Evolutionary conservation across 768 basidiomycete genomes (phyloP).

Genomic region (Calvatia gigantea): DNA sequence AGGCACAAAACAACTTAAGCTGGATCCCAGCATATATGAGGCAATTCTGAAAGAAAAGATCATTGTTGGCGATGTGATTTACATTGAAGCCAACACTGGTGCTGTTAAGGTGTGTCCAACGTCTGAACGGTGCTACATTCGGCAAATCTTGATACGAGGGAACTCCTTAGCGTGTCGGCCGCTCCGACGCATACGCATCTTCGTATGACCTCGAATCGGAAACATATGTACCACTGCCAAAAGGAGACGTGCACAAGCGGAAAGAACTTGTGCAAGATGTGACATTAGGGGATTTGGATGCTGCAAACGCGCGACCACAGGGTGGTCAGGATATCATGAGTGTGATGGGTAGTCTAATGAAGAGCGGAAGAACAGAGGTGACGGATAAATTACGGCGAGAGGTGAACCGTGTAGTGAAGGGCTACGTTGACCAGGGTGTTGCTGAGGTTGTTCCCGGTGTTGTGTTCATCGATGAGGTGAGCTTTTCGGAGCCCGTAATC

Average conservation of each 20-base stretch:
- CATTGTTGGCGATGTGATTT: conserved; percentile 94
- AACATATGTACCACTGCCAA: conserved; percentile 96
- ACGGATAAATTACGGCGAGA: conserved; percentile 95
- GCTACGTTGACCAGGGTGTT: conserved; percentile 97
- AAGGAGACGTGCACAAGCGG: conserved; percentile 93
- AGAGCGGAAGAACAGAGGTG: conserved; percentile 91
- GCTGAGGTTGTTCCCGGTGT: conserved; percentile 98
- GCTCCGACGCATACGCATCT: conserved; percentile 96
- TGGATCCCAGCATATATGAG: conserved; percentile 96
- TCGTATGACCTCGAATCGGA: conserved; percentile 98
- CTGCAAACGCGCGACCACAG: conserved; percentile 93
- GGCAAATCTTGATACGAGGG: conserved; percentile 4
- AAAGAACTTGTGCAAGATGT: conserved; percentile 96
- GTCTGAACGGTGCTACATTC: background rate
- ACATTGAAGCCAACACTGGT: conserved; percentile 90
- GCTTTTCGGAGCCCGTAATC: conserved; percentile 17
- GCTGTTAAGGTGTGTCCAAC: conserved; percentile 80
- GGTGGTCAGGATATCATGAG: conserved; percentile 99
- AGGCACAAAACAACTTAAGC: conserved; percentile 89
- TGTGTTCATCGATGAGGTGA: conserved; percentile 96
- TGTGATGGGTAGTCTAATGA: conserved; percentile 90
- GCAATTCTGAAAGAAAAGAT: conserved; percentile 97
- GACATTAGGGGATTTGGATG: conserved; percentile 91
- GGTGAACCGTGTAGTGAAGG: conserved; percentile 96
- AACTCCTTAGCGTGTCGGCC: conserved; percentile 75